Percentiles rank a stretch among this genome's conserved stretches.
Evolutionary conservation across 2,329 filamentous ascomycete species (phyloP).

Genomic region (Fusarium mangiferae): DNA sequence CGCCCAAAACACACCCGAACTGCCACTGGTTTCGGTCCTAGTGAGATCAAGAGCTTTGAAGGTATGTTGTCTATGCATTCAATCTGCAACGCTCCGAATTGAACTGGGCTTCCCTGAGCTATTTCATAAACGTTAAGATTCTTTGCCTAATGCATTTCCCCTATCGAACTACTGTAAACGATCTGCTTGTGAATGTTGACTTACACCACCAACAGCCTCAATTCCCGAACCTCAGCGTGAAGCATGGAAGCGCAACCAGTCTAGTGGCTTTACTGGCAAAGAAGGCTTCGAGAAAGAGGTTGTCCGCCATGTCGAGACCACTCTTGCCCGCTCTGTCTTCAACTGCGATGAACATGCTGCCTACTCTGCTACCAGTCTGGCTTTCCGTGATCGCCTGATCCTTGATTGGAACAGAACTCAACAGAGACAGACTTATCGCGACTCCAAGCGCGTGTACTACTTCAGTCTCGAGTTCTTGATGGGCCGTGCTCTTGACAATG

Average conservation of each 20-base stretch:
- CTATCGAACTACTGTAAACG: background rate
- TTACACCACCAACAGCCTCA: constrained; percentile 59
- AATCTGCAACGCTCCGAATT: background rate
- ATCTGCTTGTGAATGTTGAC: background rate
- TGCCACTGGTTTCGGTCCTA: constrained; percentile 90
- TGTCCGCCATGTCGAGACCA: constrained; percentile 95
- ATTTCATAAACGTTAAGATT: background rate
- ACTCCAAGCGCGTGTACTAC: constrained; percentile 96
- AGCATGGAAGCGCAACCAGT: constrained; percentile 75
- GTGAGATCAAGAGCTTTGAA: constrained; percentile 94
- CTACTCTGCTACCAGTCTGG: constrained; percentile 89
- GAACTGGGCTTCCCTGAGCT: background rate
- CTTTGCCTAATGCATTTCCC: background rate
- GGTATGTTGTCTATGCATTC: constrained; percentile 60
- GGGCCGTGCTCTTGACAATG: constrained; percentile 96
- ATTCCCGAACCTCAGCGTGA: constrained; percentile 90
- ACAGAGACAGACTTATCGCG: constrained; percentile 90
- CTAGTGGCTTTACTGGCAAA: constrained; percentile 76
- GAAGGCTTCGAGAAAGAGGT: constrained; percentile 89
- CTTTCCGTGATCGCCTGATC: constrained; percentile 91
- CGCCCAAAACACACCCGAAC: constrained; percentile 97
- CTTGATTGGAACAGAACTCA: constrained; percentile 99
- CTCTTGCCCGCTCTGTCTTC: constrained; percentile 93
- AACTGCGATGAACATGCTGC: constrained; percentile 97
- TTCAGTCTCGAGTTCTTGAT: constrained; percentile 97